Base-by-base conservation (phyloP, 2,329 filamentous ascomycete genomes). In the Aspergillus tamarii region DNA sequence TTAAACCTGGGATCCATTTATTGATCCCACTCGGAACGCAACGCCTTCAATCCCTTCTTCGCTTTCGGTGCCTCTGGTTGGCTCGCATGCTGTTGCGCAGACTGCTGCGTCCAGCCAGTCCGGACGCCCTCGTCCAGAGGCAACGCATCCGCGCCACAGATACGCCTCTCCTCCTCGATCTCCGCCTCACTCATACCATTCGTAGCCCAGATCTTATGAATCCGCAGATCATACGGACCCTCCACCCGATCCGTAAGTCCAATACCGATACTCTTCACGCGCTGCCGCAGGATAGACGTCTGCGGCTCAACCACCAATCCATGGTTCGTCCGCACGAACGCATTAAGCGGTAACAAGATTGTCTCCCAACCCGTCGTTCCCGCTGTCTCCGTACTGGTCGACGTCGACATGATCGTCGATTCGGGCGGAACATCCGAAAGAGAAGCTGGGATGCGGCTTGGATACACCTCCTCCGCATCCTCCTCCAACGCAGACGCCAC, bases 261-360 rank as follows among this genome's bases (percentile, higher is more conserved):
- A 62, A 98, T 88, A 1, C 95, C 95, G 23, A 99, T 83, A 32
- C 89, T 96, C 74, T 88, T 87, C 34, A 99, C 89, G 77, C 93
- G 94, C 72, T 96, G 91, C 66, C 91, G 88, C 76, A 97, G 80
- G 79, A 99, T 89, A 77, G 96, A 93, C 14, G 90, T 89, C 83
- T 98, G 94, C 36, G 95, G 95, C 81, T 98, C 94, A 6, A 97
- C 89, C 1, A 96, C 92, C 72, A 92, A 88, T 8, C 95, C 95
- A 73, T 96, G 88, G 75, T 97, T 98, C 16, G 95, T 99, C 67
- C 95, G 86, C 64, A 99, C 94, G 79, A 99, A 98, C 68, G 96
- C 93, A 70, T 89, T 90, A 86, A 94, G 95, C 66, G 91, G 91
- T 67, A 99, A 90, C 54, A 96, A 79, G n/a, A 97, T 87, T 1